A percentile compares a stretch with the other conserved stretches of the same genome.
Conservation (phyloP, 2,329 filamentous ascomycete species). For the Cryphonectria carpinicola region DNA sequence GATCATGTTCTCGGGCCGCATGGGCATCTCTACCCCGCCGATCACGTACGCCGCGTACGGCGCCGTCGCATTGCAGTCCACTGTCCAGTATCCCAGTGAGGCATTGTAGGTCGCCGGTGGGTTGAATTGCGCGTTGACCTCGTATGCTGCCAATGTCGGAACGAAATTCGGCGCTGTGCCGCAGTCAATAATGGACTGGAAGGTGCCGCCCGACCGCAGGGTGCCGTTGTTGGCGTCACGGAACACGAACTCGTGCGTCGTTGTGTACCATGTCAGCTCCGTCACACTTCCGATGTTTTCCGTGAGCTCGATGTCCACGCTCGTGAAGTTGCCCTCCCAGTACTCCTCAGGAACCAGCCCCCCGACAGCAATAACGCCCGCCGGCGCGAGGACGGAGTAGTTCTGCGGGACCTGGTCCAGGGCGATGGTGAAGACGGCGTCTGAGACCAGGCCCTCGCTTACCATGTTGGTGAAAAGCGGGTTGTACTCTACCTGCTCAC, state of each 20-base stretch:
- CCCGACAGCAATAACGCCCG: slow-evolving; percentile 50
- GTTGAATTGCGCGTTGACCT: slow-evolving; percentile 50
- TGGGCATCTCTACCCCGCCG: slow-evolving; percentile 36
- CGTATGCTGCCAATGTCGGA: slow-evolving; percentile 51
- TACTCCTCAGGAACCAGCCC: slow-evolving; percentile 50
- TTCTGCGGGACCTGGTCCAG: slow-evolving; percentile 49
- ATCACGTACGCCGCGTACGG: slow-evolving; percentile 53
- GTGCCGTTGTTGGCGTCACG: slow-evolving; percentile 45
- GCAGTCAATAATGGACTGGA: slow-evolving; percentile 56
- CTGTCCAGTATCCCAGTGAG: slow-evolving; percentile 54
- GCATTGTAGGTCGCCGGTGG: slow-evolving; percentile 52
- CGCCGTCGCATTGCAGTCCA: slow-evolving; percentile 50
- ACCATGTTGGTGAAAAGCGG: slow-evolving; percentile 54
- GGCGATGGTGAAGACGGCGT: slow-evolving; percentile 50
- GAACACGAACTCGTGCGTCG: slow-evolving; percentile 52
- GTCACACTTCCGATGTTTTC: slow-evolving; percentile 51
- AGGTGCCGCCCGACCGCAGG: slow-evolving; percentile 37
- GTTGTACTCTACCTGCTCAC: slow-evolving; percentile 47
- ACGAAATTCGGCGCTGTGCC: slow-evolving; percentile 57
- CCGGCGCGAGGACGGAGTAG: slow-evolving; percentile 24
- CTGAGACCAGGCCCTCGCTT: slow-evolving; percentile 47
- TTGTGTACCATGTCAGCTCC: slow-evolving; percentile 36
- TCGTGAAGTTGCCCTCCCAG: slow-evolving; percentile 33
- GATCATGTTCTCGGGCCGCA: slow-evolving; percentile 31
- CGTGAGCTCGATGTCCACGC: slow-evolving; percentile 35